A percentile compares a stretch with the other conserved stretches of the same genome.
Conservation (phyloP, 129 eudicot genomes). For the Tanacetum coccineum region DNA sequence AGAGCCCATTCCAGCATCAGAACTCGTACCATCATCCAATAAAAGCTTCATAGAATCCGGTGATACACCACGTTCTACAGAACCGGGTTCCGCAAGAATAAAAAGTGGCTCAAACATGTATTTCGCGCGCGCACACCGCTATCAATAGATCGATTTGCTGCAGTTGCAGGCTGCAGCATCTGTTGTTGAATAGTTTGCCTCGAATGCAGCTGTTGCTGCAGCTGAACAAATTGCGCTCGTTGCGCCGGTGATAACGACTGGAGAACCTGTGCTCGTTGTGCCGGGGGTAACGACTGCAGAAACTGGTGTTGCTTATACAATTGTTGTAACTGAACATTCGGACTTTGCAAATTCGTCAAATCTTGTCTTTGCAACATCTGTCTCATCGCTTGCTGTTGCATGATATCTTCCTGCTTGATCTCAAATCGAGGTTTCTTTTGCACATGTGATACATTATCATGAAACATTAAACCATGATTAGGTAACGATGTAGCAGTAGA, state of each 20-base stretch:
- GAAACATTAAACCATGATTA: constrained; percentile 38
- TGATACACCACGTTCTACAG: constrained; percentile 70
- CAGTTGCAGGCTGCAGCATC: constrained; percentile 32
- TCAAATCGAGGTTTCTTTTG: constrained; percentile 77
- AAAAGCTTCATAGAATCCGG: constrained; percentile 62
- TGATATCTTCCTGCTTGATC: constrained; percentile 64
- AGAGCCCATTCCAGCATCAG: constrained; percentile 59
- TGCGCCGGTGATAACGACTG: constrained; percentile 65
- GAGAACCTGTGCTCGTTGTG: constrained; percentile 61
- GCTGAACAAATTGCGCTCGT: constrained; percentile 59
- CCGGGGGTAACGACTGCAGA: constrained; percentile 62
- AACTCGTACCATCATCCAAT: constrained; percentile 70
- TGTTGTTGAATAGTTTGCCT: constrained; percentile 62
- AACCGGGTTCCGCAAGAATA: constrained; percentile 91
- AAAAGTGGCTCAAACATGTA: constrained; percentile 96
- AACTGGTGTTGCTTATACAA: constrained; percentile 53
- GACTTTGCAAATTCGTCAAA: constrained; percentile 48
- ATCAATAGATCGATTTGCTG: constrained; percentile 54
- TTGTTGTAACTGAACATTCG: constrained; percentile 63
- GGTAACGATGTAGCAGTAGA: constrained; percentile 69
- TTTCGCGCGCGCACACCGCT: constrained; percentile 65
- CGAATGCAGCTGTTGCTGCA: constrained; percentile 51
- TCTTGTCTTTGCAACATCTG: constrained; percentile 74
- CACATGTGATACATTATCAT: constrained; percentile 40
- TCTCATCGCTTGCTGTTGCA: constrained; percentile 64